phyloP scores from a whole-genome alignment of 176 grass and related monocot genomes.

The Phoenix roebelenii region DNA sequence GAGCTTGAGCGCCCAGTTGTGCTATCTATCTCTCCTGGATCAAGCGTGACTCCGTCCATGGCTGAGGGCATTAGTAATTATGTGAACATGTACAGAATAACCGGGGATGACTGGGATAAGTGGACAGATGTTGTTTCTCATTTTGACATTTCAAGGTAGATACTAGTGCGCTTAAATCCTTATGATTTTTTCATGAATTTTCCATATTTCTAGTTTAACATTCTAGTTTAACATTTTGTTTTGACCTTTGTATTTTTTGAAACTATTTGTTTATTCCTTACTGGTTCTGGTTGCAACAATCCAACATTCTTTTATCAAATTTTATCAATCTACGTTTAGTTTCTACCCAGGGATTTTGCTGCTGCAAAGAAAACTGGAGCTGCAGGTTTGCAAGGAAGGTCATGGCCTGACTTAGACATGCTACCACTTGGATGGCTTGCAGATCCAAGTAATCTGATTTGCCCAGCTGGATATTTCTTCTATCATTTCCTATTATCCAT shows the following conservation, averaged over 20 bases:
- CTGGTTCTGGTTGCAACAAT: too few species aligned
- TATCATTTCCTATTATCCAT: too few species aligned
- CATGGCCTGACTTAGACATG: slow-evolving; percentile 97
- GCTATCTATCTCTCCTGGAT: slow-evolving; percentile 76
- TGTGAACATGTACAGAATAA: slow-evolving; percentile 88
- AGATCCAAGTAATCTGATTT: slow-evolving; percentile 38
- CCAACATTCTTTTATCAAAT: too few species aligned
- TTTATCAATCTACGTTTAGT: too few species aligned
- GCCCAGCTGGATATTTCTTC: not conserved
- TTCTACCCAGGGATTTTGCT: slow-evolving; percentile 47
- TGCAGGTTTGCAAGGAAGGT: slow-evolving; percentile 58
- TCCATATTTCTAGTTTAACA: too few species aligned
- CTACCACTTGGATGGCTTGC: slow-evolving; percentile 90
- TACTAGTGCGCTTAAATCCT: not conserved
- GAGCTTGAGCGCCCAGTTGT: slow-evolving; percentile 63
- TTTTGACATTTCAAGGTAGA: slow-evolving; percentile 67
- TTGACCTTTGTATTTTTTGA: not conserved
- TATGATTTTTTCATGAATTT: not conserved
- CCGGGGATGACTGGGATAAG: slow-evolving; percentile 85
- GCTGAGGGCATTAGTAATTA: slow-evolving; percentile 46
- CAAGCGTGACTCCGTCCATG: slow-evolving; percentile 45
- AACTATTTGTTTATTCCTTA: not conserved
- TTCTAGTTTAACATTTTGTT: too few species aligned
- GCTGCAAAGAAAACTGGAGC: slow-evolving; percentile 64
- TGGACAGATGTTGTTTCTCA: slow-evolving; percentile 75